Base-by-base conservation (phyloP, 768 basidiomycete genomes). In the Hypholoma fasciculare region DNA sequence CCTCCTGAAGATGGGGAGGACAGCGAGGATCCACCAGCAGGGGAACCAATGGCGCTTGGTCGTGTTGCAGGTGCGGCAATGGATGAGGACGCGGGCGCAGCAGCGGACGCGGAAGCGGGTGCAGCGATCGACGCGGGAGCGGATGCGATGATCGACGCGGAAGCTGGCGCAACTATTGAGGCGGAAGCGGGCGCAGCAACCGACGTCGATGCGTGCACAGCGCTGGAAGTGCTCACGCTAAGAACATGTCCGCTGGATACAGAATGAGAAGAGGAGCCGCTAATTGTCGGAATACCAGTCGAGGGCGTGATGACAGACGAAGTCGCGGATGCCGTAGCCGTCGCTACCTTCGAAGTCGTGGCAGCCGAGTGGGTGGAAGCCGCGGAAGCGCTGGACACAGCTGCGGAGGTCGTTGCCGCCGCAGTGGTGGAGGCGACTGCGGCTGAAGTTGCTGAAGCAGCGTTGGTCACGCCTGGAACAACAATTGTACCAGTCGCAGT, bases 401-500 rank as follows among this genome's bases (percentile, higher is more conserved):
- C n/a, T 34, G 30, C 30, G 30, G 30, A 34, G 9, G 30, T 34
- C 3, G 53, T n/a, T 7, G 27, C 34, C 37, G 38, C 43, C 34
- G 36, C 26, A 16, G 30, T 17, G 23, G 58, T 39, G 30, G 63
- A 4, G n/a, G 63, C 27, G 26, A 30, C 51, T 30, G 55, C 42
- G 48, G 53, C 23, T 4, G 48, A 23, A 11, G 61, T 37, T 19
- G 54, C 37, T 14, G 20, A 37, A 13, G 48, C 37, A 30, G 52
- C n/a, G 36, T 50, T 56, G n/a, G 55, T 59, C 49, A 54, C 48
- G 17, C 43, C 61, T n/a, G 59, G 53, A 19, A 40, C 51, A 16
- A 67, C 64, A 17, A 67, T 55, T n/a, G 57, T 65, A 23, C 79
- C 80, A 1, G 72, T 72, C 39, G 71, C 63, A n/a, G 75, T 67